Evolutionary conservation across 139 green algal genomes (phyloP).

Genomic region (Chlamydomonas incerta): DNA sequence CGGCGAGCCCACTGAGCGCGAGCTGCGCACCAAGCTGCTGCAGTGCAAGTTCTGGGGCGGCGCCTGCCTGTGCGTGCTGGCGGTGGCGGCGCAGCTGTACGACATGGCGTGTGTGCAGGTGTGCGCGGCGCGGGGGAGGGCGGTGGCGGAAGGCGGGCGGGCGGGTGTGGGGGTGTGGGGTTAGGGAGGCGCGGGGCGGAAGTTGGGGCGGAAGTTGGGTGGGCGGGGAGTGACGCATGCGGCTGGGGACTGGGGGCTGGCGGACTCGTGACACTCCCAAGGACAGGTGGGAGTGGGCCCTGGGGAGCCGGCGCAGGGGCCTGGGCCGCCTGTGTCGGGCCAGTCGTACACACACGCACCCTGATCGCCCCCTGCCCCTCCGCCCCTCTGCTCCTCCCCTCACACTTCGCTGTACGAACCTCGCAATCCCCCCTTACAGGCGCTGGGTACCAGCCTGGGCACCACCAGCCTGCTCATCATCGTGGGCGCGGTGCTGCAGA

Average conservation of each 20-base stretch:
- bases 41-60: conserved; percentile 75
- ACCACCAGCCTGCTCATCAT: conserved; percentile 74
- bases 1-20: conserved; percentile 57
- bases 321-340: too few relatives aligned
- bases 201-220: too few relatives aligned
- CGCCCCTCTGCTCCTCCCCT: not conserved
- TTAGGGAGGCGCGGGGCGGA: not conserved
- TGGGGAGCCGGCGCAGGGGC: too few relatives aligned
- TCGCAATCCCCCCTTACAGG: not conserved
- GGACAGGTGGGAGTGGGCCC: too few relatives aligned
- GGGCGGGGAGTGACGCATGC: too few relatives aligned
- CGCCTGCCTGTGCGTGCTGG: conserved; percentile 54
- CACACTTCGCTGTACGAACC: too few relatives aligned
- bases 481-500: conserved; percentile 70
- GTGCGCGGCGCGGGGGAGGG: not conserved
- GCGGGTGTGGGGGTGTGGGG: too few relatives aligned
- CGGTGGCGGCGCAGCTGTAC: conserved; percentile 60
- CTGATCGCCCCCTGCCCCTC: too few relatives aligned
- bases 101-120: conserved; percentile 45
- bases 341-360: too few relatives aligned
- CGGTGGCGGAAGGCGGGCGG: too few relatives aligned
- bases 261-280: too few relatives aligned
- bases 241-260: too few relatives aligned
- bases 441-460: conserved; percentile 58
- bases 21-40: conserved; percentile 56